Conservation (phyloP, 1,284 basidiomycete species). For the Salmacisia buchloeana region DNA sequence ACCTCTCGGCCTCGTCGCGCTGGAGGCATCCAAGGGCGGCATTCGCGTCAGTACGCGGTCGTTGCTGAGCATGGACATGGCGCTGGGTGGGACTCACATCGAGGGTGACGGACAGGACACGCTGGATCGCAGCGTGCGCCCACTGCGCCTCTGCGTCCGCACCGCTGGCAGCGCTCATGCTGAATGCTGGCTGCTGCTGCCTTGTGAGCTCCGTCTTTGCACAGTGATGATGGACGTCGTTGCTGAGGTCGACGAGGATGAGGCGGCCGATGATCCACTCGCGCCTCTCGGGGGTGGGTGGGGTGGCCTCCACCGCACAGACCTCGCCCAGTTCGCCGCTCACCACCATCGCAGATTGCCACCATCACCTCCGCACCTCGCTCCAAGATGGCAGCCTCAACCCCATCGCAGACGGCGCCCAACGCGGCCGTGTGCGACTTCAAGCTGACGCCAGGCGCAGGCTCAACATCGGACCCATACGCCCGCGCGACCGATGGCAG, state of each 20-base stretch:
- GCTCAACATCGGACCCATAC: neutral
- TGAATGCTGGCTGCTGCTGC: neutral
- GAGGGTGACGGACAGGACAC: constrained; percentile 72
- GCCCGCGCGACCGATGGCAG: neutral
- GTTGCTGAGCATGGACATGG: neutral
- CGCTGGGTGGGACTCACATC: constrained; percentile 58
- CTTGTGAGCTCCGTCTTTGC: neutral
- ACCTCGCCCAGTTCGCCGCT: too few relatives aligned
- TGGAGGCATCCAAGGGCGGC: constrained; percentile 45
- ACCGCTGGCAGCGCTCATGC: neutral
- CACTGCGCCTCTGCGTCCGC: constrained; percentile 59
- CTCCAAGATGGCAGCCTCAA: neutral
- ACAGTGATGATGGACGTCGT: neutral
- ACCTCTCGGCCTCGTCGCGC: constrained; percentile 66
- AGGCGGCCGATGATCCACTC: too few relatives aligned
- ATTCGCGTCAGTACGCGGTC: neutral
- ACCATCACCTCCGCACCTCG: too few relatives aligned
- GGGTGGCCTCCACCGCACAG: too few relatives aligned
- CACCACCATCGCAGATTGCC: too few relatives aligned
- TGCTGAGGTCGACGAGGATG: neutral
- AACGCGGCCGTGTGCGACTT: neutral
- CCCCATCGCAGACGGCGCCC: neutral
- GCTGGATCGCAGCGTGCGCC: constrained; percentile 67
- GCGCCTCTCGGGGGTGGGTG: too few relatives aligned
- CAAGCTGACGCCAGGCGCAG: neutral